These are phyloP conservation scores for Serpula lacrymans DNA, from an alignment of 768 basidiomycete species.

Conservation along the genomic window DNA sequence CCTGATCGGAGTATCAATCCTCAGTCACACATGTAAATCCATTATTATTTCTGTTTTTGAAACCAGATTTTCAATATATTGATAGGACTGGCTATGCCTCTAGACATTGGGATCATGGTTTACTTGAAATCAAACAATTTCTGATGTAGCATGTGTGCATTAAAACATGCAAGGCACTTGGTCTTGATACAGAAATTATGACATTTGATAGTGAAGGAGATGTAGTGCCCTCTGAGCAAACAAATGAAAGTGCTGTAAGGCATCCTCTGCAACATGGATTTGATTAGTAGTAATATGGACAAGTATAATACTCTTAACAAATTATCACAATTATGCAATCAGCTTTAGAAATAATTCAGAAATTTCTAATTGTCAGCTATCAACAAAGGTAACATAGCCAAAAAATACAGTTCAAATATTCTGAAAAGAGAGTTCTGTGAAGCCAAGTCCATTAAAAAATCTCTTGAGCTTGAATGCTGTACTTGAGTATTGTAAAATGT, in stretches of 20 bases:
- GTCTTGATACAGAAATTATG: no score
- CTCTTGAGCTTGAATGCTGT: constrained; percentile 10
- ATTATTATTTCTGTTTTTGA: neutral
- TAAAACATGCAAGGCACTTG: constrained; percentile 3
- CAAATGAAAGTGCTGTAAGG: no score
- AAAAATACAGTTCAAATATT: no score
- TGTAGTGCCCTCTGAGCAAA: no score
- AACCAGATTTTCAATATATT: neutral
- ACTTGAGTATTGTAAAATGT: constrained; percentile 15
- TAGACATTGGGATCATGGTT: constrained; percentile 3
- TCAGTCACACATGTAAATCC: constrained; percentile 8
- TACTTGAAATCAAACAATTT: neutral
- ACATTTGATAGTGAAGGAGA: no score
- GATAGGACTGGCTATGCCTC: neutral
- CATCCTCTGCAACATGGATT: no score
- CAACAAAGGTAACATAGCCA: no score
- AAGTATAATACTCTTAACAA: no score
- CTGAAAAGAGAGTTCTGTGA: constrained; percentile 9
- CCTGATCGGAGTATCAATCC: constrained; percentile 7
- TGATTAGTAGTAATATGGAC: no score
- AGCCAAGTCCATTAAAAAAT: constrained; percentile 9
- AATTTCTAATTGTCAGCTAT: no score
- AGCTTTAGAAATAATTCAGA: no score
- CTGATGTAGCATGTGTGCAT: constrained; percentile 1
- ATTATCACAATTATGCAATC: no score